Percentiles rank a stretch among this genome's conserved stretches.
Evolutionary conservation across 1,284 basidiomycete species (phyloP).

Genomic region (Papiliotrema flavescens): DNA sequence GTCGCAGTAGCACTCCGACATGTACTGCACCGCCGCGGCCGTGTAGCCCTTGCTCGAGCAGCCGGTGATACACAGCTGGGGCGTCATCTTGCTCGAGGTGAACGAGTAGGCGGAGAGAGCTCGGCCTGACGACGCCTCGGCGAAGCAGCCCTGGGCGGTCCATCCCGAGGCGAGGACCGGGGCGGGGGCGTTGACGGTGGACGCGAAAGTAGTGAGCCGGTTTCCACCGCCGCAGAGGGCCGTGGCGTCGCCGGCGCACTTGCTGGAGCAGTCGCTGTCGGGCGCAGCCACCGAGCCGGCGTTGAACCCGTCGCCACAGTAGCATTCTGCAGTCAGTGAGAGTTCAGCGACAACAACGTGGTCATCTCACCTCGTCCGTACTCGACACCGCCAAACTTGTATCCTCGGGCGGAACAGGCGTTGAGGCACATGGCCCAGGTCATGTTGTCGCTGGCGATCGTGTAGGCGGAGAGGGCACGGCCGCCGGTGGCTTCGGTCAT

Average conservation of each 20-base stretch:
- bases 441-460: constrained; percentile 13
- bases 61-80: constrained; percentile 13
- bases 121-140: constrained; percentile 21
- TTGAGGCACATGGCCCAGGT: constrained; percentile 20
- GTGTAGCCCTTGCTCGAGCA: constrained; percentile 14
- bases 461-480: constrained; percentile 26
- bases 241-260: constrained; percentile 27
- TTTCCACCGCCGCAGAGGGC: constrained; percentile 9
- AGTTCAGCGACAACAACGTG: background rate
- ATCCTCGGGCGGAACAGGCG: constrained; percentile 6
- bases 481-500: constrained; percentile 22
- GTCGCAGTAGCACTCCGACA: constrained; percentile 35
- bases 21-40: constrained; percentile 28
- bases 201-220: background rate
- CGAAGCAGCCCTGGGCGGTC: constrained; percentile 27
- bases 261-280: constrained; percentile 14
- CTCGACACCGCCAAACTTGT: constrained; percentile 15
- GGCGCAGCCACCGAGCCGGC: constrained; percentile 5
- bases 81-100: constrained; percentile 20
- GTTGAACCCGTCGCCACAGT: constrained; percentile 17
- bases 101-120: constrained; percentile 22
- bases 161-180: constrained; percentile 11
- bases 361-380: constrained; percentile 8
- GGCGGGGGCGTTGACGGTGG: background rate
- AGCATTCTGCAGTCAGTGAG: constrained; percentile 17